phyloP scores from a whole-genome alignment of 2,329 filamentous ascomycete genomes.

The Pseudopyrenochaeta lycopersici region DNA sequence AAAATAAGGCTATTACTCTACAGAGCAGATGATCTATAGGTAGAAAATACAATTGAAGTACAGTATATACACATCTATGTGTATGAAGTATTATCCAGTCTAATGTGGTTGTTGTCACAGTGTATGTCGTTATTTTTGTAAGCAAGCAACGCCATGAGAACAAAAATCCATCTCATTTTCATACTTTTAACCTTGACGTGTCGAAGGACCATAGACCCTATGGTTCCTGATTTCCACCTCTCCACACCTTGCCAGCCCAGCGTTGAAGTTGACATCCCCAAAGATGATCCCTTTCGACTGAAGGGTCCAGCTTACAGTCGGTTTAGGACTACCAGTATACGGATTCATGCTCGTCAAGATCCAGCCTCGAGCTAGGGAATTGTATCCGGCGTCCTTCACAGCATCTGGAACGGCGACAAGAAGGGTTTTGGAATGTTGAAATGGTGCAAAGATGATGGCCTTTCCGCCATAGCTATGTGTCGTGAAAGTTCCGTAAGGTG shows the following conservation, averaged over 20 bases:
- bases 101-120: too few relatives aligned
- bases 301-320: constrained; percentile 50
- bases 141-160: too few relatives aligned
- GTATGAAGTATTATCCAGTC: too few relatives aligned
- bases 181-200: neutral
- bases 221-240: constrained; percentile 25
- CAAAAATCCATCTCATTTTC: neutral
- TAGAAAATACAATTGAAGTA: too few relatives aligned
- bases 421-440: constrained; percentile 39
- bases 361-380: constrained; percentile 43
- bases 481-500: constrained; percentile 1
- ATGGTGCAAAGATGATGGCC: constrained; percentile 45
- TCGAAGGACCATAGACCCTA: constrained; percentile 34
- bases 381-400: constrained; percentile 30
- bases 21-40: too few relatives aligned
- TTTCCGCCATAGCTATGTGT: constrained; percentile 13
- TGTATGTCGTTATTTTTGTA: too few relatives aligned
- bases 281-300: constrained; percentile 52
- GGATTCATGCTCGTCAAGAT: constrained; percentile 46
- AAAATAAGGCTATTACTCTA: too few relatives aligned
- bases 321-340: constrained; percentile 29
- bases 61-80: too few relatives aligned
- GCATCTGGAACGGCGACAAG: constrained; percentile 43
- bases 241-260: constrained; percentile 16
- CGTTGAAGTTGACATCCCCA: constrained; percentile 41